Conservation (phyloP, 139 green algal species). For the Diplosphaera chodatii region DNA sequence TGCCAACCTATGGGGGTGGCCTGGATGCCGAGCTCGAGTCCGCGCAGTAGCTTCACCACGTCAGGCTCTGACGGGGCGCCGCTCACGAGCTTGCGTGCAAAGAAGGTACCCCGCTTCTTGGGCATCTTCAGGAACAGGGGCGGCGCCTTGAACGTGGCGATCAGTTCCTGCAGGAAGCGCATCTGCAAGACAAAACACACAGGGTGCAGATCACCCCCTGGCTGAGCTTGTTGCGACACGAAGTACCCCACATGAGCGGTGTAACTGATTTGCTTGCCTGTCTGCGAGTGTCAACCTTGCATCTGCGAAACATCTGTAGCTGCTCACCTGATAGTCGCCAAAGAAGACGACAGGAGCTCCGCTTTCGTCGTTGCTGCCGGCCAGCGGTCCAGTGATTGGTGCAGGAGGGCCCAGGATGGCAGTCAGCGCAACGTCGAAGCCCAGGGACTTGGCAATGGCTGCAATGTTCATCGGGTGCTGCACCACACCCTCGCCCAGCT, state of each 20-base stretch:
- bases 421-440: slow-evolving; percentile 15
- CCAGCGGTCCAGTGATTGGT: background rate
- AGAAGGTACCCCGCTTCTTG: slow-evolving; percentile 43
- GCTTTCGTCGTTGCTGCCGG: too few species aligned
- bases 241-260: background rate
- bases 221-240: too few species aligned
- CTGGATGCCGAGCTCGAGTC: slow-evolving; percentile 25
- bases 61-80: slow-evolving; percentile 1
- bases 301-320: too few species aligned
- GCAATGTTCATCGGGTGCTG: slow-evolving; percentile 44
- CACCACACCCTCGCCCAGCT: background rate
- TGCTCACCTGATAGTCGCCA: slow-evolving; percentile 39
- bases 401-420: slow-evolving; percentile 8
- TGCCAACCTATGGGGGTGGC: slow-evolving; percentile 32
- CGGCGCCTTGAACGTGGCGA: slow-evolving; percentile 16
- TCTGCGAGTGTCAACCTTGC: too few species aligned
- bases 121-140: slow-evolving; percentile 27
- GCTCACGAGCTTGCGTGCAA: slow-evolving; percentile 22
- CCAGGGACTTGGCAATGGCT: slow-evolving; percentile 21
- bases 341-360: slow-evolving; percentile 21
- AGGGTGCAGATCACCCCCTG: background rate
- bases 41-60: slow-evolving; percentile 21
- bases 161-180: slow-evolving; percentile 25
- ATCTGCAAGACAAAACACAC: slow-evolving; percentile 10
- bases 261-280: slow-evolving; percentile 6